phyloP scores from a whole-genome alignment of 1,284 basidiomycete species.

The Tylopilus sp. region DNA sequence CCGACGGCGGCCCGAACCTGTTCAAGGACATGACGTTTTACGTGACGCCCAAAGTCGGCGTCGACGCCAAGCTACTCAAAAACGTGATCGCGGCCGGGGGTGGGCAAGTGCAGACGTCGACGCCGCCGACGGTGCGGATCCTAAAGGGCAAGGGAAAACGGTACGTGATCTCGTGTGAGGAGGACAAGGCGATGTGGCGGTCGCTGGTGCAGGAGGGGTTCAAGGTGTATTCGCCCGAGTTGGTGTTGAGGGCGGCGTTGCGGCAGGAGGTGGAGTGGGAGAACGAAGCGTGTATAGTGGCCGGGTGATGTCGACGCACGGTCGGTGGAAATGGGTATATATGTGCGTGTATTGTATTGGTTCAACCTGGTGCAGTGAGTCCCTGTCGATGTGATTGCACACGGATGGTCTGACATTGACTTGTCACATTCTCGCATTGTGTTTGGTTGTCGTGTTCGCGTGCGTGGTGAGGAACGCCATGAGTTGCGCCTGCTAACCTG shows the following conservation, averaged over 20 bases:
- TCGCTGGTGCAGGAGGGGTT: slow-evolving; percentile 50
- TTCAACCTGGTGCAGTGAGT: too few species aligned
- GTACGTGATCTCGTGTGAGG: slow-evolving; percentile 57
- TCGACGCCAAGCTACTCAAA: slow-evolving; percentile 59
- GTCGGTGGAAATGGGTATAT: too few species aligned
- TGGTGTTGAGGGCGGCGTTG: slow-evolving; percentile 61
- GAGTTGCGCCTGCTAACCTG: too few species aligned
- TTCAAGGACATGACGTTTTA: slow-evolving; percentile 71
- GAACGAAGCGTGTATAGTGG: slow-evolving; percentile 32
- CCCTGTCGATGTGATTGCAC: too few species aligned
- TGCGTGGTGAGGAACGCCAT: too few species aligned
- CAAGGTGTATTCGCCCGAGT: slow-evolving; percentile 65
- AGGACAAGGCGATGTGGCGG: slow-evolving; percentile 62
- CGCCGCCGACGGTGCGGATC: slow-evolving; percentile 52
- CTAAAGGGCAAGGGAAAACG: slow-evolving; percentile 42
- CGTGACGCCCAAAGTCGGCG: slow-evolving; percentile 59
- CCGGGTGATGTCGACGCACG: slow-evolving; percentile 3
- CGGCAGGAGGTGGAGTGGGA: slow-evolving; percentile 68
- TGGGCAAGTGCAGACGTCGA: slow-evolving; percentile 60
- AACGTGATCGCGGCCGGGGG: slow-evolving; percentile 66
- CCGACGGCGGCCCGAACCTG: slow-evolving; percentile 47
- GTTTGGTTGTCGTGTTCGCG: too few species aligned
- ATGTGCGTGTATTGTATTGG: too few species aligned
- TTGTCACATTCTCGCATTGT: too few species aligned
- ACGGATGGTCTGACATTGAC: too few species aligned